A percentile compares a stretch with the other conserved stretches of the same genome.
These are phyloP conservation scores for Didymella exigua DNA, from an alignment of 2,329 filamentous ascomycete species.

Conservation along the genomic window DNA sequence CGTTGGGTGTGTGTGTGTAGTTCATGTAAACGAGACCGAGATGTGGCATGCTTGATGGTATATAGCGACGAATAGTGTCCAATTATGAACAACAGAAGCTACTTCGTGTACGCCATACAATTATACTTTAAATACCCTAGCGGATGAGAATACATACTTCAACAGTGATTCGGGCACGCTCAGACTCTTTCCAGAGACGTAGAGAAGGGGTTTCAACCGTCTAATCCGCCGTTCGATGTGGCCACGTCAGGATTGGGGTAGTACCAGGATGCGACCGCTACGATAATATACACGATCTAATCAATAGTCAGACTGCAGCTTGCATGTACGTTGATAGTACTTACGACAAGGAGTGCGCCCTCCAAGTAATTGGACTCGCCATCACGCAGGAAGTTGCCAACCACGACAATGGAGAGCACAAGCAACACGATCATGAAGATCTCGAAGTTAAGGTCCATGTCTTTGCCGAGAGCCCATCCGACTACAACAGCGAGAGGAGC, in stretches of 20 bases:
- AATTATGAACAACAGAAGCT: constrained; percentile 1
- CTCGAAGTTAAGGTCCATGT: constrained; percentile 84
- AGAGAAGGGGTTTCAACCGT: background rate
- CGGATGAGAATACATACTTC: background rate
- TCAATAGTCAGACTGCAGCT: background rate
- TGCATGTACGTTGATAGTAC: background rate
- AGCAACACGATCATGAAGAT: constrained; percentile 84
- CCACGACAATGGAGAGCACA: constrained; percentile 82
- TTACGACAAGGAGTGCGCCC: constrained; percentile 72
- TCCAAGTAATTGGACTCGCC: constrained; percentile 92
- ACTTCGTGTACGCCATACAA: background rate
- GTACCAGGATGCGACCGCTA: constrained; percentile 66
- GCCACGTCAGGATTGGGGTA: constrained; percentile 60
- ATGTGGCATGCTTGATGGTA: background rate
- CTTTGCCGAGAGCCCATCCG: constrained; percentile 73
- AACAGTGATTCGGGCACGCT: background rate
- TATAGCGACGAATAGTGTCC: constrained; percentile 16
- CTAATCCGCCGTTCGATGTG: constrained; percentile 34
- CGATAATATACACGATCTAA: constrained; percentile 65
- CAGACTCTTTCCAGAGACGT: background rate
- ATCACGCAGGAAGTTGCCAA: constrained; percentile 85
- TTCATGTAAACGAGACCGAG: constrained; percentile 1
- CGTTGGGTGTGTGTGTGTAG: background rate
- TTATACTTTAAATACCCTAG: background rate
- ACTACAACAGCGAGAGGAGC: constrained; percentile 82